phyloP scores from a whole-genome alignment of 1,284 basidiomycete genomes.

The Sanguinoderma infundibulare region DNA sequence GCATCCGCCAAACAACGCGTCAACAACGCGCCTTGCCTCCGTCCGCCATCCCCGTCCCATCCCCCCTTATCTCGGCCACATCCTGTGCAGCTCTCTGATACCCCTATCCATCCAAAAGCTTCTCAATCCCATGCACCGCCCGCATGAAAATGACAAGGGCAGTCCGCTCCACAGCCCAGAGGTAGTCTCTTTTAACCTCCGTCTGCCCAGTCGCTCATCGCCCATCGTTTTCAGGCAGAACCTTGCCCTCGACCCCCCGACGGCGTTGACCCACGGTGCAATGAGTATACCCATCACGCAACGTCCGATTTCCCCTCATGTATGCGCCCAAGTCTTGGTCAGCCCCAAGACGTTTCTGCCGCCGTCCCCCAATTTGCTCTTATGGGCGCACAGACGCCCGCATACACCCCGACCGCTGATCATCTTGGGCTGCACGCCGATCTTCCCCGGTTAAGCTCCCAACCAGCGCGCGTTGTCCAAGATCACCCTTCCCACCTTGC shows the following conservation, averaged over 20 bases:
- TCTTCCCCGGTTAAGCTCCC: neutral
- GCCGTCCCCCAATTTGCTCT: neutral
- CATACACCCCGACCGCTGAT: neutral
- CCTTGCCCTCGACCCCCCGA: neutral
- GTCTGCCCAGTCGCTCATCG: neutral
- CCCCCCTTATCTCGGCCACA: neutral
- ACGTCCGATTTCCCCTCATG: neutral
- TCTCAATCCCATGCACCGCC: neutral
- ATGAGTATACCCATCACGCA: neutral
- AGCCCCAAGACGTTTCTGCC: neutral
- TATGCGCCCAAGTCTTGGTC: neutral
- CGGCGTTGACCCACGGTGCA: neutral
- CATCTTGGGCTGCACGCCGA: neutral
- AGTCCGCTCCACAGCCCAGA: neutral
- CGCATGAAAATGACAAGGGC: neutral
- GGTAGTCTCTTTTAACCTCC: neutral
- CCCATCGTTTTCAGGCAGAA: neutral
- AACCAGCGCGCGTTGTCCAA: neutral
- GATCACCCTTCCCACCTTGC: neutral
- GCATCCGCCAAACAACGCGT: constrained; percentile 19
- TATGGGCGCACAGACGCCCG: neutral
- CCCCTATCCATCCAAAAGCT: neutral
- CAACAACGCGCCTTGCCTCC: constrained; percentile 13
- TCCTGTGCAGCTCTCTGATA: neutral
- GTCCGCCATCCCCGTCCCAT: neutral